phyloP scores from a whole-genome alignment of 257 asterid species.

The Solanum lignicaule region DNA sequence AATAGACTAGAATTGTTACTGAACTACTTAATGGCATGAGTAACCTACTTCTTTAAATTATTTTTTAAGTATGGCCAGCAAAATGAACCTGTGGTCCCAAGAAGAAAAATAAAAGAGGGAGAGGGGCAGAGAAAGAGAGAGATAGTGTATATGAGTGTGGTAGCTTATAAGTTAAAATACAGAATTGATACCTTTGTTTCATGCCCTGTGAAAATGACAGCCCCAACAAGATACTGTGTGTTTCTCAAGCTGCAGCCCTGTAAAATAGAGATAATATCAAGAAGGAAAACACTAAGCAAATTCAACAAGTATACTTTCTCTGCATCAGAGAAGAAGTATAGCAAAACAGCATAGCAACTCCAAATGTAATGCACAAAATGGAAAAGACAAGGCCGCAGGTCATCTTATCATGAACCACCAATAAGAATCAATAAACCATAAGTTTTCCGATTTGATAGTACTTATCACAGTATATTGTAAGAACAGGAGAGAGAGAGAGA shows the following conservation, averaged over 20 bases:
- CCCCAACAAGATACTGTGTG: conserved; percentile 78
- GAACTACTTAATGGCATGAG: not conserved
- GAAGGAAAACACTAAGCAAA: not conserved
- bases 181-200: conserved; percentile 74
- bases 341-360: not conserved
- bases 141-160: not conserved
- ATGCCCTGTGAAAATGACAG: conserved; percentile 90
- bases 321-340: not conserved
- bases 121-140: not conserved
- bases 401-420: not conserved
- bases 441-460: not conserved
- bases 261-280: conserved; percentile 7
- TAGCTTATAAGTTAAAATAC: not conserved
- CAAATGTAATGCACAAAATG: not conserved
- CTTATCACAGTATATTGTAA: not conserved
- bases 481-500: not conserved
- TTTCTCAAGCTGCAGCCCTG: conserved; percentile 97
- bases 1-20: not conserved
- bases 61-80: not conserved
- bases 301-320: not conserved
- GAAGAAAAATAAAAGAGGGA: not conserved
- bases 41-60: not conserved
- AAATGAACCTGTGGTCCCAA: not conserved
- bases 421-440: not conserved
- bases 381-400: not conserved